These are phyloP conservation scores for Neurospora sp. DNA, from an alignment of 495 filamentous ascomycete species.

Conservation along the genomic window DNA sequence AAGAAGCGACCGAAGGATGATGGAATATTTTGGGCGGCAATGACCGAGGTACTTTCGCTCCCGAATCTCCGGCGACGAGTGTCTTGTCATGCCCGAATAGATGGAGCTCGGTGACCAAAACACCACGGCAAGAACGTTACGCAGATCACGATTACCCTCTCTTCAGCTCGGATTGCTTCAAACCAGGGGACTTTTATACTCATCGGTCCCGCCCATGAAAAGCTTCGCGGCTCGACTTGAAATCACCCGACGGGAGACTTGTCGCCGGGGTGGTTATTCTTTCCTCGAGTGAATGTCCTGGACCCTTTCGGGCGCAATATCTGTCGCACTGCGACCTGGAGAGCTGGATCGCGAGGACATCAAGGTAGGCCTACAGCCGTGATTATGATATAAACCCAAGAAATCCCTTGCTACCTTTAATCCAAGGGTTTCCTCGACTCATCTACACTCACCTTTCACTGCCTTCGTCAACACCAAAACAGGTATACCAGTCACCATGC, in stretches of 20 bases:
- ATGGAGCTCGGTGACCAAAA: neutral
- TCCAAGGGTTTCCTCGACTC: neutral
- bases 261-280: neutral
- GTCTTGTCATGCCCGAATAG: neutral
- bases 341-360: neutral
- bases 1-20: neutral
- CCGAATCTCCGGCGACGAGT: neutral
- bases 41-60: neutral
- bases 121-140: neutral
- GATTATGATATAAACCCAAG: neutral
- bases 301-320: neutral
- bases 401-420: neutral
- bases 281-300: neutral
- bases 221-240: neutral
- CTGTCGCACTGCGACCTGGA: neutral
- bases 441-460: neutral
- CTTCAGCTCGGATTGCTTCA: neutral
- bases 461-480: neutral
- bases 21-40: neutral
- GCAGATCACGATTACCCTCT: neutral
- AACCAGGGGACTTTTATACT: neutral
- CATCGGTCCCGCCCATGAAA: neutral
- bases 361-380: neutral
- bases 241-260: neutral
- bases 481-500: neutral